phyloP scores from a whole-genome alignment of 148 eudicot genomes.

The Bassia scoparia region DNA sequence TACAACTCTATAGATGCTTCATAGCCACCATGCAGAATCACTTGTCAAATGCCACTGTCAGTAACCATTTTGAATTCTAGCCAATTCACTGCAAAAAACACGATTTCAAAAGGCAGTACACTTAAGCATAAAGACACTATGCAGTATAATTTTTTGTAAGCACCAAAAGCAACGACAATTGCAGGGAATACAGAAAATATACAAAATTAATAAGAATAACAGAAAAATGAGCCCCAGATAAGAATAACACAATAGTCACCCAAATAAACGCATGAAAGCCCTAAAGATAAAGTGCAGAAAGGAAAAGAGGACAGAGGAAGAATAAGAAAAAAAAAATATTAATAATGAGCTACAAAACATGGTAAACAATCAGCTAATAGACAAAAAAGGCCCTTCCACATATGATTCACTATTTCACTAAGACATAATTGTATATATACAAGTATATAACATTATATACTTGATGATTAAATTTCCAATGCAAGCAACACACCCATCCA shows the following conservation, averaged over 20 bases:
- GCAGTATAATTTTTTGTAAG: background rate
- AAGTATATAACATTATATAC: no score
- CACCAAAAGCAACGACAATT: background rate
- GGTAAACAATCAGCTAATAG: background rate
- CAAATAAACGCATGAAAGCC: background rate
- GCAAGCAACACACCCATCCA: no score
- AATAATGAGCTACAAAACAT: background rate
- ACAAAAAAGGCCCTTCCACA: background rate
- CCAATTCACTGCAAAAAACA: constrained; percentile 22
- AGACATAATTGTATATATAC: no score
- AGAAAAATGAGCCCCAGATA: background rate
- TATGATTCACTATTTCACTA: no score
- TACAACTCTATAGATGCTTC: background rate
- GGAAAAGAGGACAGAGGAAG: background rate
- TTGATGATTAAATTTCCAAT: no score
- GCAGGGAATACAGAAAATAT: background rate
- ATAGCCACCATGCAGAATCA: constrained; percentile 11
- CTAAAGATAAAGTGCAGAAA: background rate
- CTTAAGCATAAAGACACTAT: background rate
- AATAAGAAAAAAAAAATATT: background rate
- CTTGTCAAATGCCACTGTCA: constrained; percentile 7
- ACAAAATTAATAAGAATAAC: background rate
- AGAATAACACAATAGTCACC: background rate
- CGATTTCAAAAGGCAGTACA: constrained; percentile 10
- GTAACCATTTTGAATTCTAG: constrained; percentile 2